Percentiles rank a stretch among this genome's conserved stretches.
Evolutionary conservation across 495 filamentous ascomycete species (phyloP).

Genomic region (Aspergillus wentii): DNA sequence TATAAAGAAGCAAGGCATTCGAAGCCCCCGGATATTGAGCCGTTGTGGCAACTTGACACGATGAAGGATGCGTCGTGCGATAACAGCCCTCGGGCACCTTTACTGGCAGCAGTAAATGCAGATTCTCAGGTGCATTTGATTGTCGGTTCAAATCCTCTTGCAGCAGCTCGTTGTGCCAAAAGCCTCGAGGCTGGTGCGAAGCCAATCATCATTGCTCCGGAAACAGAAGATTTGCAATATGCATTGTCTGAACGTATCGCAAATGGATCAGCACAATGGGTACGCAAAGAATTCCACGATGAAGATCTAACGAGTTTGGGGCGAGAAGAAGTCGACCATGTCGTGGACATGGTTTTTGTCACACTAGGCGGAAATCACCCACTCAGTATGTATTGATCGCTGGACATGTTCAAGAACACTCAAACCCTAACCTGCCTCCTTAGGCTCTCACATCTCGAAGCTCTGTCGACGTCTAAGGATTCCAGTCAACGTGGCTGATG

Average conservation of each 20-base stretch:
- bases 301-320: slow-evolving; percentile 72
- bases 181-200: slow-evolving; percentile 83
- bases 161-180: slow-evolving; percentile 72
- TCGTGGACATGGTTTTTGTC: slow-evolving; percentile 92
- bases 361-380: slow-evolving; percentile 55
- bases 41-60: slow-evolving; percentile 14
- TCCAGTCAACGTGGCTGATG: slow-evolving; percentile 88
- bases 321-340: slow-evolving; percentile 66
- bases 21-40: too few species aligned
- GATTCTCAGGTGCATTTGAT: slow-evolving; percentile 79
- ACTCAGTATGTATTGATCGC: slow-evolving; percentile 35
- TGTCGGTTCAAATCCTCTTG: slow-evolving; percentile 80
- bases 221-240: slow-evolving; percentile 60
- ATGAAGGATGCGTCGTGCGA: slow-evolving; percentile 33
- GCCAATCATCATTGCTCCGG: slow-evolving; percentile 77
- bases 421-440: not conserved
- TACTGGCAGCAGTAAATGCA: slow-evolving; percentile 75
- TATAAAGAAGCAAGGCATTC: too few species aligned
- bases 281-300: slow-evolving; percentile 64
- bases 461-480: slow-evolving; percentile 77
- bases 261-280: slow-evolving; percentile 65
- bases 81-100: slow-evolving; percentile 28
- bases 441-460: slow-evolving; percentile 64
- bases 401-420: slow-evolving; percentile 1
- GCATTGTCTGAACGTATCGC: slow-evolving; percentile 68